Base-by-base conservation (phyloP, 2,329 filamentous ascomycete species). In the Fusarium xyrophilum region DNA sequence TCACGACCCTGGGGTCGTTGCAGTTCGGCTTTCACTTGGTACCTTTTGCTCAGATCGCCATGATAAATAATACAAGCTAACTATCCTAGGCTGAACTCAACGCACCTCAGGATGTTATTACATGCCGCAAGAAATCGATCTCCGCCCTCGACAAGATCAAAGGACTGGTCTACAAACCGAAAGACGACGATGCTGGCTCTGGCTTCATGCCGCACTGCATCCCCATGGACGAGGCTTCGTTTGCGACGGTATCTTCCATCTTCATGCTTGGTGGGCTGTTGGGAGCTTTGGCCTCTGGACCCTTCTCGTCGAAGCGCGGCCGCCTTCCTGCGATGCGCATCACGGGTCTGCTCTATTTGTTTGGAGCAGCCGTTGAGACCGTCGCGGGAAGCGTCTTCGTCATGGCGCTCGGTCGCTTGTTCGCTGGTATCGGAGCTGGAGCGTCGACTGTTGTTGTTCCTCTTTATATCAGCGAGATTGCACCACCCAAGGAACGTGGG, bases 11-110 rank as follows among this genome's bases (percentile, higher is more conserved):
- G 21, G 96, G 95, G 1, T 93, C 96, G 3, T 86, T 98, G 44
- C 93, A 97, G 75, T 99, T 97, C 77, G 96, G 96, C 67, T 97
- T 93, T 80, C 95, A 98, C 79, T 80, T 98, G 77, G 93, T 96
- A 85, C 75, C 23, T 32, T 57, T 23, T n/a, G 14, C 44, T 56
- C 12, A 33, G 27, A 43, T 51, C 28, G 43, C 13, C n/a, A 35
- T 32, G 50, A 53, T 21, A 30, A 35, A 53, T 21, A 30, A 35
- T 25, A 25, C 23, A 25, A 54, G 28, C 67, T 70, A 30, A 64
- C 60, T 17, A 48, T 44, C 55, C 33, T 42, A 78, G 94, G 92
- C 93, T 72, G 96, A 98, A 79, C 87, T 99, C 67, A 99, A 99
- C 78, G 93, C 95, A 12, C 96, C 96, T 12, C 91, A 97, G 85